phyloP scores from a whole-genome alignment of 2,329 filamentous ascomycete species.

The Mycosphaerella sp. region DNA sequence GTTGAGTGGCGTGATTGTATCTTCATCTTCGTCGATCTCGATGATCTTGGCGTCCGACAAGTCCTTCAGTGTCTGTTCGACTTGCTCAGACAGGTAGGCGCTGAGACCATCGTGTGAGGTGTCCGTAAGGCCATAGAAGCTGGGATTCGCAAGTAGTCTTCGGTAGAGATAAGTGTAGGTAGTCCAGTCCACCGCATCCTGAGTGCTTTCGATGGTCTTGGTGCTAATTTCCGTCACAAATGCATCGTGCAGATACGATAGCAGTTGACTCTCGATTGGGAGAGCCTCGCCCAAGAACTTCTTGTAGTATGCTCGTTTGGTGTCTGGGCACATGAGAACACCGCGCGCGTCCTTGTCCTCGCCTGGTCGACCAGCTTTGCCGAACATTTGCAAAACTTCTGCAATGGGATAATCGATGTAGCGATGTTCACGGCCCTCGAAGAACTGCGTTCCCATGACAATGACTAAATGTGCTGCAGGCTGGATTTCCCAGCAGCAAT shows the following conservation, averaged over 20 bases:
- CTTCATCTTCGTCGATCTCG: slow-evolving; percentile 82
- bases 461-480: slow-evolving; percentile 83
- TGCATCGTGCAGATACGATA: slow-evolving; percentile 86
- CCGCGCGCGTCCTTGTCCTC: slow-evolving; percentile 77
- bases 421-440: slow-evolving; percentile 90
- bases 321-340: slow-evolving; percentile 91
- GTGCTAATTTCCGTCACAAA: slow-evolving; percentile 97
- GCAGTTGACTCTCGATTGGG: slow-evolving; percentile 89
- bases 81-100: slow-evolving; percentile 85
- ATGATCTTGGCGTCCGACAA: slow-evolving; percentile 90
- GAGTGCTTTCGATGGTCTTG: slow-evolving; percentile 88
- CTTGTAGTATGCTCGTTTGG: slow-evolving; percentile 96
- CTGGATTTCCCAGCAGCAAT: slow-evolving; percentile 94
- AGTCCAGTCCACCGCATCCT: slow-evolving; percentile 96
- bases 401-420: slow-evolving; percentile 95
- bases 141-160: slow-evolving; percentile 87
- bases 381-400: slow-evolving; percentile 96
- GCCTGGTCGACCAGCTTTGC: slow-evolving; percentile 74
- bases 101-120: slow-evolving; percentile 91
- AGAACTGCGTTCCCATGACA: slow-evolving; percentile 97
- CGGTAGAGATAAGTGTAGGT: slow-evolving; percentile 99
- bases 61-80: slow-evolving; percentile 87
- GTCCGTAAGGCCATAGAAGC: slow-evolving; percentile 86
- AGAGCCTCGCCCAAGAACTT: slow-evolving; percentile 97
- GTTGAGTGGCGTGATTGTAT: slow-evolving; percentile 81